phyloP scores from a whole-genome alignment of 768 basidiomycete species.

The Agaricus sinodeliciosus region DNA sequence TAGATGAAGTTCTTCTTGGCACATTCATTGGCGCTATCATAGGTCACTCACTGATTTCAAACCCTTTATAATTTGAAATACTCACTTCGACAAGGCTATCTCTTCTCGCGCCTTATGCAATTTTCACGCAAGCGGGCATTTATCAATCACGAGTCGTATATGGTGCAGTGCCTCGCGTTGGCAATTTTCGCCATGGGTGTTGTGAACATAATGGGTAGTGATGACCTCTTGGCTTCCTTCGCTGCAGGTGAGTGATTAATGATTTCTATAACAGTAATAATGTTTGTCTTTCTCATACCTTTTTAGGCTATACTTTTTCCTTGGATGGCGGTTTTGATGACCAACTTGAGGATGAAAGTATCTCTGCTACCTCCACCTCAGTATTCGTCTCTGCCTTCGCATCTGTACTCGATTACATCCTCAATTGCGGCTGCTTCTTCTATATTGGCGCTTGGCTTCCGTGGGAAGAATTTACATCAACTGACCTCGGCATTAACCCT shows the following conservation, averaged over 20 bases:
- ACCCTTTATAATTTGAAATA: not conserved
- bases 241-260: slow-evolving; percentile 43
- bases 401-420: slow-evolving; percentile 76
- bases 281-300: slow-evolving; percentile 13
- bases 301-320: slow-evolving; percentile 74
- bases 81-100: slow-evolving; percentile 35
- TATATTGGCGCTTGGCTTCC: slow-evolving; percentile 88
- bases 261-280: not conserved
- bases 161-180: slow-evolving; percentile 72
- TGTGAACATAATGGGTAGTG: slow-evolving; percentile 67
- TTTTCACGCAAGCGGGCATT: slow-evolving; percentile 22
- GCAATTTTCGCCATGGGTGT: slow-evolving; percentile 67
- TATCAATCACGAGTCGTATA: slow-evolving; percentile 56
- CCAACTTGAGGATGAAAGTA: slow-evolving; percentile 67
- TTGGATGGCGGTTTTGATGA: slow-evolving; percentile 85
- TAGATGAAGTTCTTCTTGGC: slow-evolving; percentile 81
- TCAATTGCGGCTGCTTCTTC: slow-evolving; percentile 76
- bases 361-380: too few relatives aligned
- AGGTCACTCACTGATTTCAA: slow-evolving; percentile 23
- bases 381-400: slow-evolving; percentile 89
- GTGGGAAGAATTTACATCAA: slow-evolving; percentile 48
- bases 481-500: slow-evolving; percentile 54
- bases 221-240: slow-evolving; percentile 84
- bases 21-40: slow-evolving; percentile 55
- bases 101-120: slow-evolving; percentile 65